phyloP scores from a whole-genome alignment of 805 yeast species.

The Grigorovia yakushimaensis region DNA sequence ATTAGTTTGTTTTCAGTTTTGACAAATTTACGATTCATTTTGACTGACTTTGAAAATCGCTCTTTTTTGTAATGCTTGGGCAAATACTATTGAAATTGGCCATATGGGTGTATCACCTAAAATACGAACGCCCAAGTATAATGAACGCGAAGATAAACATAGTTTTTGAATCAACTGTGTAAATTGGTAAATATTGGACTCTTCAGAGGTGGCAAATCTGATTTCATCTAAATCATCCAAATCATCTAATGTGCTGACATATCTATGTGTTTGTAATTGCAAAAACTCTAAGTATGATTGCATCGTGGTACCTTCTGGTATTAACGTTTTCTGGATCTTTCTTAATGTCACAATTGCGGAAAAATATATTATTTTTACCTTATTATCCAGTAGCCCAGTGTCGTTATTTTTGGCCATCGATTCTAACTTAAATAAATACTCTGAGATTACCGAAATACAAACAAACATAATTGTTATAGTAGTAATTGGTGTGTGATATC shows the following conservation, averaged over 20 bases:
- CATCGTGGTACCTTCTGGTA: slow-evolving; percentile 39
- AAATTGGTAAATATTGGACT: slow-evolving; percentile 34
- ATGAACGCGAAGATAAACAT: slow-evolving; percentile 44
- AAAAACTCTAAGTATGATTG: slow-evolving; percentile 50
- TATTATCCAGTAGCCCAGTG: slow-evolving; percentile 29
- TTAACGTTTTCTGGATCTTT: slow-evolving; percentile 48
- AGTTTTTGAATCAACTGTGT: slow-evolving; percentile 40
- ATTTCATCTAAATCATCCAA: slow-evolving; percentile 41
- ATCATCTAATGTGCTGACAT: slow-evolving; percentile 30
- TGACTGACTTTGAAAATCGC: slow-evolving; percentile 32
- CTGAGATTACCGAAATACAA: slow-evolving; percentile 52
- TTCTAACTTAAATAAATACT: slow-evolving; percentile 48
- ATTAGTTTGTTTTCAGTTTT: not conserved
- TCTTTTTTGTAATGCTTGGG: slow-evolving; percentile 66
- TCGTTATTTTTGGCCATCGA: slow-evolving; percentile 26
- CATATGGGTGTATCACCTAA: slow-evolving; percentile 80
- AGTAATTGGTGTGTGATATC: slow-evolving; percentile 63
- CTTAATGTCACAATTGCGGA: slow-evolving; percentile 50
- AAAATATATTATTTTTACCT: slow-evolving; percentile 54
- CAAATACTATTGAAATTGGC: slow-evolving; percentile 73
- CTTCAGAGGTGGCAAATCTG: slow-evolving; percentile 18
- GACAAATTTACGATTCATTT: not conserved
- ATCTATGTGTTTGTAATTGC: slow-evolving; percentile 38
- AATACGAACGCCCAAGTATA: slow-evolving; percentile 64
- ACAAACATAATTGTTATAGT: slow-evolving; percentile 58